Evolutionary conservation across 2,329 filamentous ascomycete genomes (phyloP), one percentile per base, ranked within the genome.

Genomic region (Stromatinia cepivora): DNA sequence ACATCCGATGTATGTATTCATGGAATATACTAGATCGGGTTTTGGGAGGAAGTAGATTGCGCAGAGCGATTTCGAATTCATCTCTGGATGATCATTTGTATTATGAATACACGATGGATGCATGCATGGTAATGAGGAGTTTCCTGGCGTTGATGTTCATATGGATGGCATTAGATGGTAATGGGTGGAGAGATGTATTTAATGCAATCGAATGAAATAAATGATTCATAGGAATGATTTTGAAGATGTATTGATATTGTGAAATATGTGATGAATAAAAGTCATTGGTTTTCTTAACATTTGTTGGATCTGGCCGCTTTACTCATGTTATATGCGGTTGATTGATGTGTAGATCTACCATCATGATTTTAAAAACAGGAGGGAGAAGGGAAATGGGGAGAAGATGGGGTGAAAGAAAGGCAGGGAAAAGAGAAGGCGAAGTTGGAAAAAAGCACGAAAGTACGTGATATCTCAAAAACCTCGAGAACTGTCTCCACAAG

Each of bases 81-180:
- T 61, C 34, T 62, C 15, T 63, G 31, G 31, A 52, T 39, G 31
- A 46, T 31, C 22, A 54, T 42, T 54, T 56, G 10, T n/a, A 25
- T 15, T 22, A 52, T 28, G n/a, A 52, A 42, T 28, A 20, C 9
- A 13, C 28, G 31, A 17, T 39, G 22, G n/a, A 52, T 42, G 46
- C 46, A 25, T 39, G 20, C 15, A 52, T 52, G 46, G 8, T 42
- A 52, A 64, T 45, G 64, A 8, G 39, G 17, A 31, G 42, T 67
- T 61, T 66, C 50, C 4, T 25, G 53, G 42, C 53, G 53, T 59
- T 25, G 31, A 50, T 61, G n/a, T 36, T 39, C n/a, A 48, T 20
- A 68, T 54, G 10, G 20, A 63, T 53, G 25, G 15, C 34, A 64
- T 68, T 45, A 64, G 31, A 52, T 1, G 5, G 20, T 39, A 64